Base-by-base conservation (phyloP, 352 stramenopile species). In the Globisporangium radiosum region DNA sequence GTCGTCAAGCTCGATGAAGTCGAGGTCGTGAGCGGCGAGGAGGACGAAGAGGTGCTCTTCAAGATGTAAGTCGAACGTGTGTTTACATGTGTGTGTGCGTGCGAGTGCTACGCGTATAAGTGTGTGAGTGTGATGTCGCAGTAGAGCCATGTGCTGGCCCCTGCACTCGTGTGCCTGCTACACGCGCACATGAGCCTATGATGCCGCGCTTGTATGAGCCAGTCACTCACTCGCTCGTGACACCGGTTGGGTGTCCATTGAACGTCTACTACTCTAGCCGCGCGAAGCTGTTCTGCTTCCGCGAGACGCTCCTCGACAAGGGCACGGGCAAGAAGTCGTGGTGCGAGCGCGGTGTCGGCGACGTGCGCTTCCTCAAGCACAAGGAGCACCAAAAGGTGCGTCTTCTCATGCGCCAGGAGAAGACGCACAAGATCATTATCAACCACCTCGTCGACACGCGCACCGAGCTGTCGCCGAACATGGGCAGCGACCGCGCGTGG, bases 351-450 rank as follows among this genome's bases (percentile, higher is more conserved):
- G 97, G 97, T 43, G 95, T 99, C 57, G 97, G 97, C 48, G 93
- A 99, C 56, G 88, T 97, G 54, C 95, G 95, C 57, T 97, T 99
- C 75, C 85, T 99, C 60, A 96, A 98, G 76, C 96, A 99, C 87
- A 96, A 94, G 74, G 91, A 98, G 65, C 75, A 87, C 70, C 78
- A 90, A 62, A 96, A 95, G 70, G 86, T 99, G 62, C 90, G 97
- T 64, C 77, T 98, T 56, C 81, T 99, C 36, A 99, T 99, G 97
- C 88, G 96, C 59, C 96, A 99, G 75, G 97, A 99, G 74, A 99
- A 99, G 76, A 99, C 96, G 38, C 97, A 98, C 90, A 99, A 99
- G 81, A 93, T 99, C 65, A 94, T 99, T 76, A 82, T 92, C 57
- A 99, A 99, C 76, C 96, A 99, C 80, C 80, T 98, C 43, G 75